A percentile compares a stretch with the other conserved stretches of the same genome.
Evolutionary conservation across 2,329 filamentous ascomycete genomes (phyloP).

Genomic region (Elsinoe necatrix): DNA sequence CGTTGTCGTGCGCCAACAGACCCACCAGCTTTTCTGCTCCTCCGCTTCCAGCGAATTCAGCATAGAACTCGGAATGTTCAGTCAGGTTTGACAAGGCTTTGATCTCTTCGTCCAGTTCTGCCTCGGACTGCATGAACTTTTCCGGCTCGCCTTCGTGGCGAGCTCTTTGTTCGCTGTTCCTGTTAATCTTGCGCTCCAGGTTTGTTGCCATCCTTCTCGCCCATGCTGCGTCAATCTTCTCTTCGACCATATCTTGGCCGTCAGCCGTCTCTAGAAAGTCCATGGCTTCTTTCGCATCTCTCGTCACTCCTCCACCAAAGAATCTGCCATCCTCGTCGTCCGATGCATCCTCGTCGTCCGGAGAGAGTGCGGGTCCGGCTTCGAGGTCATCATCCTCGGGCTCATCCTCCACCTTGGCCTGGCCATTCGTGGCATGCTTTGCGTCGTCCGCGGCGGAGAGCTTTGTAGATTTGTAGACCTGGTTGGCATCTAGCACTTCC

Average conservation of each 20-base stretch:
- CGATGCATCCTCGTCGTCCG: conserved; percentile 39
- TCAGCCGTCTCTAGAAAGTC: conserved; percentile 71
- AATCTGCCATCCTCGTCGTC: conserved; percentile 92
- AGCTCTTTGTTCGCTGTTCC: conserved; percentile 81
- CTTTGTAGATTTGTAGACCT: conserved; percentile 54
- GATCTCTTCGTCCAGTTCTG: conserved; percentile 80
- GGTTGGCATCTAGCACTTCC: conserved; percentile 46
- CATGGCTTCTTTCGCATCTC: conserved; percentile 71
- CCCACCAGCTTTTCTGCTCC: conserved; percentile 67
- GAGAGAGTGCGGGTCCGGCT: conserved; percentile 28
- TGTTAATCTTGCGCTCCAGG: conserved; percentile 84
- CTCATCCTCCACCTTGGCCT: conserved; percentile 41
- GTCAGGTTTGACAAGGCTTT: conserved; percentile 78
- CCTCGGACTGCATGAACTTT: conserved; percentile 78
- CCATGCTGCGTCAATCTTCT: conserved; percentile 79
- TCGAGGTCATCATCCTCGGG: conserved; percentile 29
- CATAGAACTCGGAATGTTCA: conserved; percentile 77
- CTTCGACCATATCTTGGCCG: conserved; percentile 46
- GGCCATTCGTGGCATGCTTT: conserved; percentile 24
- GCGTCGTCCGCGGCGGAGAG: conserved; percentile 42
- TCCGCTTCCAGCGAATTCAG: conserved; percentile 62
- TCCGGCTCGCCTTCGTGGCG: conserved; percentile 72
- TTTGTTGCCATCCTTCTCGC: conserved; percentile 69
- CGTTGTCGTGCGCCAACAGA: conserved; percentile 87
- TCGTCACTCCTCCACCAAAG: conserved; percentile 83